phyloP scores from a whole-genome alignment of 768 basidiomycete species.

The Tylopilus sp. region DNA sequence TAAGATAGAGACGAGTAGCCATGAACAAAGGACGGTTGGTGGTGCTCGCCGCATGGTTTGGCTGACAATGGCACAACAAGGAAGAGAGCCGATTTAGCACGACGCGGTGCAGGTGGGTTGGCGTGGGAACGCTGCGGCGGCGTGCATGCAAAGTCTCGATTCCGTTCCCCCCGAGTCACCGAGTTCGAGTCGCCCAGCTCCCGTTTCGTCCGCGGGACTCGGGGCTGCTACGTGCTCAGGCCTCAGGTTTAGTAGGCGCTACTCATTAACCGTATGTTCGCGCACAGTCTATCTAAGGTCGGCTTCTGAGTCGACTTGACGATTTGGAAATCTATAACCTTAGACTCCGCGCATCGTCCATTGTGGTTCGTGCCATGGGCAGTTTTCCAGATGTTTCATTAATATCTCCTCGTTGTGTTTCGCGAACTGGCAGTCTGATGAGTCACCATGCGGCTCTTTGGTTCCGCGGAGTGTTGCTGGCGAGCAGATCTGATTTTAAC shows the following conservation, averaged over 20 bases:
- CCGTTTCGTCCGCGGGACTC: no score
- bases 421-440: background rate
- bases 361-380: background rate
- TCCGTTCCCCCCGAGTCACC: no score
- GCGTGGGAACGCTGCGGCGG: constrained; percentile 13
- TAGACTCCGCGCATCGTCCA: background rate
- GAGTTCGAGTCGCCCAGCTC: no score
- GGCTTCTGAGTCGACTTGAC: no score
- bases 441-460: background rate
- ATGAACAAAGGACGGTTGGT: constrained; percentile 10
- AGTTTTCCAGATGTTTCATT: background rate
- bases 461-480: constrained; percentile 6
- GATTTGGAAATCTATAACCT: background rate
- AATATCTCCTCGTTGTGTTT: background rate
- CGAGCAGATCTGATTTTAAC: background rate
- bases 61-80: background rate
- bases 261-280: no score
- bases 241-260: no score
- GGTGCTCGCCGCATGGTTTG: constrained; percentile 23
- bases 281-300: background rate
- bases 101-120: background rate
- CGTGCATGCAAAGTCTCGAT: no score
- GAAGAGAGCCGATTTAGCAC: background rate
- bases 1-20: constrained; percentile 14
- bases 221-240: no score